Percentiles rank a stretch among this genome's conserved stretches.
Conservation (phyloP, 164 flowering plant genomes). For the Cinnamomum micranthum region DNA sequence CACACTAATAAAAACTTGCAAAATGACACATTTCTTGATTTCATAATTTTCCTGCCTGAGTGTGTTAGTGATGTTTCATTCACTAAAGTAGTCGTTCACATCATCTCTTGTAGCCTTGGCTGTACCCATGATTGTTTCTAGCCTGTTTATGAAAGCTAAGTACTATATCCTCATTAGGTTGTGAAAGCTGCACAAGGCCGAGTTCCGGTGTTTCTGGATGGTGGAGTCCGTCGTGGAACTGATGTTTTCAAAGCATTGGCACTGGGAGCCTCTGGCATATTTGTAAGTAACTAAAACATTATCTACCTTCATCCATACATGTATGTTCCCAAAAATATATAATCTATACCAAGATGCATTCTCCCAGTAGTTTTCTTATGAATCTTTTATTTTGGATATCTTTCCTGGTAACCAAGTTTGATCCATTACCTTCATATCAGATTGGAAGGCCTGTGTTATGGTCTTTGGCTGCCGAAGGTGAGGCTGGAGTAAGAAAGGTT, state of each 20-base stretch:
- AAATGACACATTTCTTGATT: too few relatives aligned
- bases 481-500: constrained; percentile 83
- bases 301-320: background rate
- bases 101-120: too few relatives aligned
- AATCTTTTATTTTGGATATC: background rate
- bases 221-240: constrained; percentile 92
- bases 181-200: constrained; percentile 59
- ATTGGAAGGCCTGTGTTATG: constrained; percentile 90
- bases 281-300: constrained; percentile 45
- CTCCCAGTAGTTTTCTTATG: background rate
- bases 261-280: constrained; percentile 89
- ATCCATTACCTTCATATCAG: constrained; percentile 27
- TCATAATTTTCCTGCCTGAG: too few relatives aligned
- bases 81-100: too few relatives aligned
- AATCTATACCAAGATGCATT: too few relatives aligned
- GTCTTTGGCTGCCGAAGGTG: constrained; percentile 86
- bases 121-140: background rate
- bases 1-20: too few relatives aligned
- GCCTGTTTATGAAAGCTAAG: background rate
- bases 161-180: constrained; percentile 28
- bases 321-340: too few relatives aligned
- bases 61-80: too few relatives aligned
- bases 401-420: background rate
- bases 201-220: constrained; percentile 64
- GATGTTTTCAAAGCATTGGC: constrained; percentile 97